Evolutionary conservation across 2,329 filamentous ascomycete genomes (phyloP).

Genomic region (Penicillium oxalicum): DNA sequence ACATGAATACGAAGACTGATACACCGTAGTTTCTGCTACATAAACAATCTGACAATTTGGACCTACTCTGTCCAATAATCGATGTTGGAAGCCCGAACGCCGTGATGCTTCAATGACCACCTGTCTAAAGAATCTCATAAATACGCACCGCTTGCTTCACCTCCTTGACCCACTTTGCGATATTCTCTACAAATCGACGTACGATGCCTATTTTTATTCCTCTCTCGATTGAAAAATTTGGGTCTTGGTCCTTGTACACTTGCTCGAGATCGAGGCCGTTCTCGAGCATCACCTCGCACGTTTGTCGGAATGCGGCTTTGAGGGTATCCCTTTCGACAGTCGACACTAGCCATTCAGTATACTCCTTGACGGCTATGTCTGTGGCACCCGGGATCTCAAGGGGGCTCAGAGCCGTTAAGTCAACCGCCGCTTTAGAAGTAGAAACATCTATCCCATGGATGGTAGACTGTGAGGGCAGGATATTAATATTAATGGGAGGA

Average conservation of each 20-base stretch:
- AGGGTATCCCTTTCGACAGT: background rate
- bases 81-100: background rate
- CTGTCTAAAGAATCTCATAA: slow-evolving; percentile 5
- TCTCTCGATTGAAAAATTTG: slow-evolving; percentile 5
- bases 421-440: background rate
- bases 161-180: slow-evolving; percentile 1
- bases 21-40: background rate
- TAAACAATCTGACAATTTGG: background rate
- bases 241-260: slow-evolving; percentile 5
- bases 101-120: no score
- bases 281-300: slow-evolving; percentile 2
- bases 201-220: slow-evolving; percentile 7
- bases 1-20: background rate
- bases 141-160: slow-evolving; percentile 4
- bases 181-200: slow-evolving; percentile 5
- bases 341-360: slow-evolving; percentile 3
- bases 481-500: background rate
- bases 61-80: background rate
- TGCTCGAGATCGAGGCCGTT: slow-evolving; percentile 4
- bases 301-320: slow-evolving; percentile 1
- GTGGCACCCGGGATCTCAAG: background rate
- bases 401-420: background rate
- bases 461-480: background rate
- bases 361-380: slow-evolving; percentile 1
- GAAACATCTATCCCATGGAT: background rate